These are phyloP conservation scores for Cladochytrium replicatum DNA, from an alignment of 192 early-diverging fungal genomes.

Conservation along the genomic window DNA sequence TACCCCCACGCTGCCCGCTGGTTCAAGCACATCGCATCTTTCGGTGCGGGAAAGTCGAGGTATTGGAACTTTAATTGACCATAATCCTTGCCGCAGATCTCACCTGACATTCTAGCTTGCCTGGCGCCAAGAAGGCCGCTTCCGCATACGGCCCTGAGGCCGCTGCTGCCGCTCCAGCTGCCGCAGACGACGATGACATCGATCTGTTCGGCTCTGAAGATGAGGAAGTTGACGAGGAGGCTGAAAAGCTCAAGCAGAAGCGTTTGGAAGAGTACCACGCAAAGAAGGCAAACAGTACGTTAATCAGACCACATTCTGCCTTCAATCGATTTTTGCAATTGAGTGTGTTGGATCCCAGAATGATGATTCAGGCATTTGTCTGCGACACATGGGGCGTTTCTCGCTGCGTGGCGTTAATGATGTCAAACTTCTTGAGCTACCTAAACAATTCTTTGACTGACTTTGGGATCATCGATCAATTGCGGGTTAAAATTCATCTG, in stretches of 20 bases:
- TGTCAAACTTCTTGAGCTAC: no score
- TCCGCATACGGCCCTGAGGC: constrained; percentile 46
- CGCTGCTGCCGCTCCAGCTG: constrained; percentile 25
- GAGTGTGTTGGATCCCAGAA: background rate
- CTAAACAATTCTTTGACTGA: no score
- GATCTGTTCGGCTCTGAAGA: constrained; percentile 95
- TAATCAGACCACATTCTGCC: no score
- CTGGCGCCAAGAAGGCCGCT: constrained; percentile 39
- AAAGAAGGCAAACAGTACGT: constrained; percentile 76
- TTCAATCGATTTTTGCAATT: background rate
- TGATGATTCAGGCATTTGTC: constrained; percentile 1
- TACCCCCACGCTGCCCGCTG: constrained; percentile 89
- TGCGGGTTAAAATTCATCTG: no score
- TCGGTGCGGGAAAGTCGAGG: constrained; percentile 13
- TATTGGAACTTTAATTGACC: background rate
- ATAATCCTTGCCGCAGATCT: background rate
- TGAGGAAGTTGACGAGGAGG: constrained; percentile 85
- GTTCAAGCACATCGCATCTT: constrained; percentile 82
- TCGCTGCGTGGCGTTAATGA: no score
- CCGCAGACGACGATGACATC: constrained; percentile 77
- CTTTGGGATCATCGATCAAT: no score
- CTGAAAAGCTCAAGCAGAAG: constrained; percentile 76
- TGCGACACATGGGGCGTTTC: no score
- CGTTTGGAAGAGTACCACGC: constrained; percentile 82
- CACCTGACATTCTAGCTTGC: constrained; percentile 19